A percentile compares a stretch with the other conserved stretches of the same genome.
phyloP scores from a whole-genome alignment of 371 early-diverging fungal species.

The Syncephalastrum monosporum region DNA sequence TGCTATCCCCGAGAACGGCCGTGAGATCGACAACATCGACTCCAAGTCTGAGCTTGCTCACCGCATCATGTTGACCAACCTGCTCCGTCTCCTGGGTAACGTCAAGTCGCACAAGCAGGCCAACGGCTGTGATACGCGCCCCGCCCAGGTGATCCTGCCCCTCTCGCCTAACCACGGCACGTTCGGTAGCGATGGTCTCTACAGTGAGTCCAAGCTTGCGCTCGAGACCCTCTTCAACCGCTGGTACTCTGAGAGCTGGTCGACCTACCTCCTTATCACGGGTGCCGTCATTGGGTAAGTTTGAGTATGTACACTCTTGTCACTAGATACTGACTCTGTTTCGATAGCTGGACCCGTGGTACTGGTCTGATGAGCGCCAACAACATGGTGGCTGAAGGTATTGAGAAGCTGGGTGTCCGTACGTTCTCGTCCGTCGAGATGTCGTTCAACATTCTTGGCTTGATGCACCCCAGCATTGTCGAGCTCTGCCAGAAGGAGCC shows the following conservation, averaged over 20 bases:
- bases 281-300: constrained; percentile 90
- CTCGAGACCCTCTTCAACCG: constrained; percentile 91
- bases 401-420: constrained; percentile 88
- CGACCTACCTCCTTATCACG: constrained; percentile 82
- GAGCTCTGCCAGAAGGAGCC: constrained; percentile 80
- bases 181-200: constrained; percentile 93
- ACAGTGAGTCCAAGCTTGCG: constrained; percentile 92
- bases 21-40: constrained; percentile 86
- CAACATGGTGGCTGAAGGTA: constrained; percentile 89
- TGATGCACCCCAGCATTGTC: constrained; percentile 85
- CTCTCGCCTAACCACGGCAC: constrained; percentile 96
- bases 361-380: constrained; percentile 94
- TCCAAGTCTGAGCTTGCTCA: constrained; percentile 89
- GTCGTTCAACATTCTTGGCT: constrained; percentile 93
- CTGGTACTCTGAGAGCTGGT: constrained; percentile 93
- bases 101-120: constrained; percentile 84
- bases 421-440: constrained; percentile 94
- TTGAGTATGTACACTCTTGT: background rate
- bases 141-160: constrained; percentile 90
- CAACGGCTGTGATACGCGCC: constrained; percentile 79
- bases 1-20: constrained; percentile 88
- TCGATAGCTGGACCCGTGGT: constrained; percentile 87
- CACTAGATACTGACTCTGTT: constrained; percentile 7
- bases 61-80: constrained; percentile 90
- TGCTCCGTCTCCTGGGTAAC: constrained; percentile 78